Evolutionary conservation across 257 asterid genomes (phyloP), one percentile per base, ranked within the genome.

Genomic region (Fraxinus pennsylvanica): DNA sequence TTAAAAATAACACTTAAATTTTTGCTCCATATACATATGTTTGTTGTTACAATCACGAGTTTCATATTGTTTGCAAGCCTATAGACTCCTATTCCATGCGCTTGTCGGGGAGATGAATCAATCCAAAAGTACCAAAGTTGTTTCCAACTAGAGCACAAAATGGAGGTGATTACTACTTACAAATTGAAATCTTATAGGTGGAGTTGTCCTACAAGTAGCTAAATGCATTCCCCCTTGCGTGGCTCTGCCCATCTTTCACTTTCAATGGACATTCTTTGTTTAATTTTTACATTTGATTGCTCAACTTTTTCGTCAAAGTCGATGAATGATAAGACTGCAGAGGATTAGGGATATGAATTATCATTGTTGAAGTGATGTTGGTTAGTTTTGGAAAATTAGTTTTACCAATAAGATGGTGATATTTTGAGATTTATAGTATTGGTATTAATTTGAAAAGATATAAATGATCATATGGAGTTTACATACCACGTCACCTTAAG

Each of bases 1-100:
- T 25, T 35, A 19, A 50, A 74, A 76, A 67, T 75, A 32, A 79
- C n/a, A 6, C 54, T 66, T 79, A 0, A 50, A 29, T 29, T 47
- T 47, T 45, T 13, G 19, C 19, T 45, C 3, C 3, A 45, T 45
- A 12, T 13, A 13, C 19, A 45, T 3, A 2, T 13, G 6, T 13
- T 14, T 3, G 50, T 47, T 47, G 7, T 47, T 47, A 47, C 6
- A 47, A 47, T 47, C n/a, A 47, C 19, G n/a, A 47, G 19, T 47
- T 47, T 47, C n/a, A 13, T 5, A 47, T 47, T 47, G 54, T 47
- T 13, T 45, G 6, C 5, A 45, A 13, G 19, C 47, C 47, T 41
- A 9, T 10, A 41, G 15, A 41, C 2, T 41, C 47, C 47, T 10
- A 54, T 6, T 6, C 10, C 27, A 8, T n/a, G 9, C 4, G 9